phyloP scores from a whole-genome alignment of 768 basidiomycete genomes.

The Leccinum obscurum region DNA sequence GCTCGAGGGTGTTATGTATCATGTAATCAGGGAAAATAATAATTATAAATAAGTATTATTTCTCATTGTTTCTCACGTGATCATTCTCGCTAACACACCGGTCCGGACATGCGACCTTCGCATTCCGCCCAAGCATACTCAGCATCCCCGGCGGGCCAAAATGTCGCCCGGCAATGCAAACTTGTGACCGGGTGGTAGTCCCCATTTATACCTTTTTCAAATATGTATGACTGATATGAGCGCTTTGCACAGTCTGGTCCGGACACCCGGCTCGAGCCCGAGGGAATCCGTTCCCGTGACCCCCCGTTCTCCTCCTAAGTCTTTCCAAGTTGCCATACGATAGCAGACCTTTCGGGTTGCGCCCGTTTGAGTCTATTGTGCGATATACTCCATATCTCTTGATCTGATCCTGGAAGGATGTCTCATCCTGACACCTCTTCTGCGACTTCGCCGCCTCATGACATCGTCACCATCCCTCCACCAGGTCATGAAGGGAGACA shows the following conservation, averaged over 20 bases:
- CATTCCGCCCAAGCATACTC: background rate
- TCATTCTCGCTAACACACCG: background rate
- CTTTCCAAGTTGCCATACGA: conserved; percentile 3
- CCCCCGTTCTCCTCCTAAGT: background rate
- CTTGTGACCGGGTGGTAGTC: background rate
- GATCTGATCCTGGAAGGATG: conserved; percentile 14
- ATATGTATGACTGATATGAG: conserved; percentile 2
- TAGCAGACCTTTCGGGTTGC: background rate
- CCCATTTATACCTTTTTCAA: conserved; percentile 9
- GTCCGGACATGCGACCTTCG: background rate
- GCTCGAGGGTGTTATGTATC: conserved; percentile 4
- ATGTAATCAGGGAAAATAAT: conserved; percentile 18
- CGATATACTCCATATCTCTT: conserved; percentile 5
- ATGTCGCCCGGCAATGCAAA: conserved; percentile 9
- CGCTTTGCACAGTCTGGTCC: conserved; percentile 12
- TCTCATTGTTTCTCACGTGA: background rate
- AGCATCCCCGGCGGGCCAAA: conserved; percentile 10
- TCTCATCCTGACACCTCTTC: conserved; percentile 11
- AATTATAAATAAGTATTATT: conserved; percentile 2
- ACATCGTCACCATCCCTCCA: conserved; percentile 51
- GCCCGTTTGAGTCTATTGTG: conserved; percentile 22
- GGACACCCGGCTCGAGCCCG: conserved; percentile 15
- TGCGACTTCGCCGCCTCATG: conserved; percentile 44
- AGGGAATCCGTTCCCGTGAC: conserved; percentile 20
- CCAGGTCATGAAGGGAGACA: conserved; percentile 38